Conservation (phyloP, 2,329 filamentous ascomycete genomes). For the Capronia coronata region DNA sequence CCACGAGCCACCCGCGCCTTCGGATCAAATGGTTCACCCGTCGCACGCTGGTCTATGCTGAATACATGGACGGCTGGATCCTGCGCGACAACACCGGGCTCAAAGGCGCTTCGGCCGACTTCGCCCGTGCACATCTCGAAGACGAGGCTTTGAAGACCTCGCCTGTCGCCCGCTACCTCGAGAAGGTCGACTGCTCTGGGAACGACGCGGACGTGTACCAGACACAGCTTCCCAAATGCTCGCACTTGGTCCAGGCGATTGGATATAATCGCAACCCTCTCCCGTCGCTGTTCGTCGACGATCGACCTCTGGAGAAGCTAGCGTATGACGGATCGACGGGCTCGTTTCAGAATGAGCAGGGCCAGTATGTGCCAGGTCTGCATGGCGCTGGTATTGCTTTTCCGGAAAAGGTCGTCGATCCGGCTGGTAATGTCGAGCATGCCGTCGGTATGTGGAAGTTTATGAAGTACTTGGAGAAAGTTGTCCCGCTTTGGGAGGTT, state of each 20-base stretch:
- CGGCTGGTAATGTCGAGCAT: slow-evolving; percentile 54
- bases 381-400: slow-evolving; percentile 60
- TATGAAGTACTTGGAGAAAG: slow-evolving; percentile 55
- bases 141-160: slow-evolving; percentile 43
- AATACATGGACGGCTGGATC: slow-evolving; percentile 57
- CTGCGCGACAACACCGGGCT: slow-evolving; percentile 59
- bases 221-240: slow-evolving; percentile 48
- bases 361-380: slow-evolving; percentile 45
- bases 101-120: slow-evolving; percentile 55
- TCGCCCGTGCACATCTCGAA: slow-evolving; percentile 55
- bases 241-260: slow-evolving; percentile 53
- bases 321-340: slow-evolving; percentile 37
- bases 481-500: slow-evolving; percentile 26
- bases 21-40: slow-evolving; percentile 58
- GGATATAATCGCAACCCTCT: slow-evolving; percentile 50
- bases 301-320: slow-evolving; percentile 29
- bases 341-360: slow-evolving; percentile 43
- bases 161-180: slow-evolving; percentile 43
- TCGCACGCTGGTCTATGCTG: slow-evolving; percentile 54
- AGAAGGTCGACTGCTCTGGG: slow-evolving; percentile 42
- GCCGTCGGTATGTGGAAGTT: slow-evolving; percentile 61
- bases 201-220: slow-evolving; percentile 40
- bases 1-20: slow-evolving; percentile 47
- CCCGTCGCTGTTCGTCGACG: slow-evolving; percentile 41
- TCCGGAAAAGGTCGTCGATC: slow-evolving; percentile 56